A percentile compares a stretch with the other conserved stretches of the same genome.
Conservation (phyloP, 2,329 filamentous ascomycete genomes). For the Amesomyces nigricolor region DNA sequence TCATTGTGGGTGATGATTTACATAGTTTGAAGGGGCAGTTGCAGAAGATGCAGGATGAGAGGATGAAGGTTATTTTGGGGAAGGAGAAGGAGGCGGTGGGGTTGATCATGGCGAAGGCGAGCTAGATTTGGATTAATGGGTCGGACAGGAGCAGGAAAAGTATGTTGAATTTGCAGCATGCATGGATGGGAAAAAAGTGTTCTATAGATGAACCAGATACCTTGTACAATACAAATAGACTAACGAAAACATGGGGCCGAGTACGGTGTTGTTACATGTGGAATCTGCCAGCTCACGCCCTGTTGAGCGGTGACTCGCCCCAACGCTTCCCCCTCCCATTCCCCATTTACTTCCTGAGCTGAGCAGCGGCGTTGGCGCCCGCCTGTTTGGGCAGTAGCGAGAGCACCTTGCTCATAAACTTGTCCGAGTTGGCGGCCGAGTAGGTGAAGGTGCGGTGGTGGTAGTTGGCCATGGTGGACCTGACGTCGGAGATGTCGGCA, state of each 20-base stretch:
- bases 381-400: slow-evolving; percentile 26
- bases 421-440: slow-evolving; percentile 23
- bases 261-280: slow-evolving; percentile 19
- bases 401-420: slow-evolving; percentile 30
- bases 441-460: slow-evolving; percentile 33
- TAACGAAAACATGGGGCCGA: slow-evolving; percentile 4
- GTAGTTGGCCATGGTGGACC: slow-evolving; percentile 33
- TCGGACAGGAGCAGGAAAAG: neutral
- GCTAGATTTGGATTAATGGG: neutral
- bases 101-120: slow-evolving; percentile 25
- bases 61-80: slow-evolving; percentile 45
- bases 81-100: slow-evolving; percentile 46
- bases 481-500: slow-evolving; percentile 28
- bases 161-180: too few species aligned
- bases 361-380: slow-evolving; percentile 11
- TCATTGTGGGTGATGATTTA: slow-evolving; percentile 41
- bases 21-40: slow-evolving; percentile 41
- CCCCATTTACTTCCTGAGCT: slow-evolving; percentile 10
- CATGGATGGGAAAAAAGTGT: neutral
- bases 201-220: slow-evolving; percentile 9
- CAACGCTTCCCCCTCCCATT: neutral
- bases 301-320: neutral
- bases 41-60: slow-evolving; percentile 48
- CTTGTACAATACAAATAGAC: slow-evolving; percentile 12
- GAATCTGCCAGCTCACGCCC: neutral